These are phyloP conservation scores for Apiospora pterosperma DNA, from an alignment of 2,329 filamentous ascomycete species.

Conservation along the genomic window DNA sequence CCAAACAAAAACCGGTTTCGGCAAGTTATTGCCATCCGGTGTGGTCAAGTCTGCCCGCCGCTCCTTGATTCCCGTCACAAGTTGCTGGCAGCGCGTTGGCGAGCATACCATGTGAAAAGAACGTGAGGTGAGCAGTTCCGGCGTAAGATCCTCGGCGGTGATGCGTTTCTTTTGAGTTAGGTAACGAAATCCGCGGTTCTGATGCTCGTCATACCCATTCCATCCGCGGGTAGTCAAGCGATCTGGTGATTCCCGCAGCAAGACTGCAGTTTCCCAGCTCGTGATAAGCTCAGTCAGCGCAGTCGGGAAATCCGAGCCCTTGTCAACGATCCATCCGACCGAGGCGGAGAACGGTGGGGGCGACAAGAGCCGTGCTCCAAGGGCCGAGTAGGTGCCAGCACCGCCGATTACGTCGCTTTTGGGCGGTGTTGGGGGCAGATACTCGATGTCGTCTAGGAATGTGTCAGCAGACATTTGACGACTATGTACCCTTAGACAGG, in stretches of 20 bases:
- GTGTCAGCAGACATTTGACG: constrained; percentile 12
- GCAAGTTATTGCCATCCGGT: constrained; percentile 20
- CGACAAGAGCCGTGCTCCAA: constrained; percentile 86
- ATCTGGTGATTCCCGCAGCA: constrained; percentile 62
- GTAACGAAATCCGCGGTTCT: constrained; percentile 79
- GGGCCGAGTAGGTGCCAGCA: constrained; percentile 79
- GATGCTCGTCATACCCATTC: constrained; percentile 80
- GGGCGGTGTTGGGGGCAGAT: constrained; percentile 63
- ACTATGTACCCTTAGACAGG: not conserved
- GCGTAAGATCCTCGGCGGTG: constrained; percentile 66
- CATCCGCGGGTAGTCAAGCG: constrained; percentile 84
- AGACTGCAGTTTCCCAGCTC: constrained; percentile 71
- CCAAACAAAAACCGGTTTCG: constrained; percentile 80
- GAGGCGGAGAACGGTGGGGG: constrained; percentile 61
- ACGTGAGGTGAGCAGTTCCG: constrained; percentile 63
- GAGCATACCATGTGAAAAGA: constrained; percentile 89
- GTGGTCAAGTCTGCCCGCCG: constrained; percentile 43
- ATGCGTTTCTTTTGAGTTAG: constrained; percentile 81
- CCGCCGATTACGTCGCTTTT: constrained; percentile 81
- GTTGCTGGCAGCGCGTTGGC: constrained; percentile 69
- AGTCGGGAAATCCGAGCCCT: constrained; percentile 80
- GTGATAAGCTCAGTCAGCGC: constrained; percentile 61
- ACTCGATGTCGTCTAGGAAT: constrained; percentile 82
- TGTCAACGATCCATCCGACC: constrained; percentile 89
- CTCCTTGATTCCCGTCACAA: constrained; percentile 67